phyloP scores from a whole-genome alignment of 2,329 filamentous ascomycete species.

The Basipetospora chlamydospora region DNA sequence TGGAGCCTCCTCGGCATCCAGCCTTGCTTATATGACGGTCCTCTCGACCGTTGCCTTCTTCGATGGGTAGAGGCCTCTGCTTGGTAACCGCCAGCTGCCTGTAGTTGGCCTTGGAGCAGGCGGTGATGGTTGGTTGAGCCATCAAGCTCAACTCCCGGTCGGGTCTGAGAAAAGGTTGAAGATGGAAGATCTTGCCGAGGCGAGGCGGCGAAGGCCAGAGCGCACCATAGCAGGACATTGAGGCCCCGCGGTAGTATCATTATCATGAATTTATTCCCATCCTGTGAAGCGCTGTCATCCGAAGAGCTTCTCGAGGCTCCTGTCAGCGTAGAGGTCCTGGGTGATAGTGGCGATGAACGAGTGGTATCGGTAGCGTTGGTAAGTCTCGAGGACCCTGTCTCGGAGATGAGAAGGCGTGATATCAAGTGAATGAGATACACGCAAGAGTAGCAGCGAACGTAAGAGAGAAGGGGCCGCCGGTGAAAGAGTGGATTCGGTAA shows the following conservation, averaged over 20 bases:
- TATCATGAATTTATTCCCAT: slow-evolving; percentile 1
- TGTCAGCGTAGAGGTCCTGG: too few relatives aligned
- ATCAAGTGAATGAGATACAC: slow-evolving; percentile 1
- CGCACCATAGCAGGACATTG: slow-evolving; percentile 3
- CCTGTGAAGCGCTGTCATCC: neutral
- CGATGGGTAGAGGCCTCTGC: too few relatives aligned
- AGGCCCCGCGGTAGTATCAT: slow-evolving; percentile 4
- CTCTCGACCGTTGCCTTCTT: neutral
- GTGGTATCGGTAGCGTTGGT: too few relatives aligned
- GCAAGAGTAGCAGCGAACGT: slow-evolving; percentile 1
- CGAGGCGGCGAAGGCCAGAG: slow-evolving; percentile 2
- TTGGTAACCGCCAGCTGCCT: too few relatives aligned
- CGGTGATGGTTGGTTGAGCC: neutral
- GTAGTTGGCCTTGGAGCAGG: too few relatives aligned
- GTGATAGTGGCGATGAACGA: too few relatives aligned
- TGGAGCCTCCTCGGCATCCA: neutral
- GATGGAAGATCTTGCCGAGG: neutral
- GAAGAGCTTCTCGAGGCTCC: too few relatives aligned
- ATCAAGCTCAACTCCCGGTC: too few relatives aligned
- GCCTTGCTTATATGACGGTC: too few relatives aligned
- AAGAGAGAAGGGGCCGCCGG: neutral
- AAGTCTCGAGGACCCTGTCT: too few relatives aligned
- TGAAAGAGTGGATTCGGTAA: neutral
- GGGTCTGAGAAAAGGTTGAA: too few relatives aligned
- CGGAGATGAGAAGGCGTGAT: neutral